phyloP scores from a whole-genome alignment of 169 alveolate genomes.

The Plasmodium vivax region DNA sequence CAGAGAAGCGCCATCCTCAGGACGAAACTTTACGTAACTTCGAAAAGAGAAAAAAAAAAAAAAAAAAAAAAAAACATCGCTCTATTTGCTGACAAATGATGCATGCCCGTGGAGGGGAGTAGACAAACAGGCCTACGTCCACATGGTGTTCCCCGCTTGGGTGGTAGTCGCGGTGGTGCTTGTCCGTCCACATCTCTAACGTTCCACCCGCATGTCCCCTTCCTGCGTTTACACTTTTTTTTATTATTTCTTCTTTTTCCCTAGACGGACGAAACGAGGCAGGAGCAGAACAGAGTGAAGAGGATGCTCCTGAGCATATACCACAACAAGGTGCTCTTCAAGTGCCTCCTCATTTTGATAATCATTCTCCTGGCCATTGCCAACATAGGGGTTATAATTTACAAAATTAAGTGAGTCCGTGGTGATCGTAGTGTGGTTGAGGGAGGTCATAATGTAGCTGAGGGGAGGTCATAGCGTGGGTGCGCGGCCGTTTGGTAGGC shows the following conservation, averaged over 20 bases:
- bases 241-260: not conserved
- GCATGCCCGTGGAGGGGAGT: not conserved
- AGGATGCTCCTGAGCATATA: slow-evolving; percentile 46
- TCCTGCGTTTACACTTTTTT: not conserved
- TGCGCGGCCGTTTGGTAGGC: not conserved
- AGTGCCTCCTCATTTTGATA: slow-evolving; percentile 12
- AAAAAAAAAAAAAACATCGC: not conserved
- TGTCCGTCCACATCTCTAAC: not conserved
- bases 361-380: slow-evolving; percentile 53
- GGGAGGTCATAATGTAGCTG: not conserved
- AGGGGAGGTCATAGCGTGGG: not conserved
- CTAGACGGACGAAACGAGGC: slow-evolving; percentile 36
- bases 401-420: slow-evolving; percentile 23
- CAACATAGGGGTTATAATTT: slow-evolving; percentile 62
- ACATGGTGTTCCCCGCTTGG: not conserved
- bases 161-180: not conserved
- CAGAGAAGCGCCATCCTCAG: slow-evolving; percentile 56
- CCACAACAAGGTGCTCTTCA: slow-evolving; percentile 42
- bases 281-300: slow-evolving; percentile 56
- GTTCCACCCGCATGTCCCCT: not conserved
- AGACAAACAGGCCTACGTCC: not conserved
- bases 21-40: slow-evolving; percentile 50
- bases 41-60: not conserved
- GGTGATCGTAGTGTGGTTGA: not conserved
- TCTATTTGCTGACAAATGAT: not conserved